Conservation (phyloP, 2,329 filamentous ascomycete species). For the Waltergamsia citrina region DNA sequence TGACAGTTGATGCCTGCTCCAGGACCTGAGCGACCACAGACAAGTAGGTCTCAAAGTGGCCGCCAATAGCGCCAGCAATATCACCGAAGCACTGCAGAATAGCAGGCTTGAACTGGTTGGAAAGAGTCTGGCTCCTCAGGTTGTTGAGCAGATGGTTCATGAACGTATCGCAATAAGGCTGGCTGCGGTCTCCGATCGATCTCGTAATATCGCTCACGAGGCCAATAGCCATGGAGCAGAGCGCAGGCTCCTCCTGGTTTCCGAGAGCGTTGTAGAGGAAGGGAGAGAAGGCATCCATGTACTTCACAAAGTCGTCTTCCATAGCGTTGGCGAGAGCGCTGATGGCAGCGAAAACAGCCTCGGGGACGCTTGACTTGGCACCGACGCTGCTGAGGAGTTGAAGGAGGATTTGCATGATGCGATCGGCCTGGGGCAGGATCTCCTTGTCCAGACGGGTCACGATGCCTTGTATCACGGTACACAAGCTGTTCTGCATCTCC, state of each 20-base stretch:
- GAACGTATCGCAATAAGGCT: slow-evolving; percentile 92
- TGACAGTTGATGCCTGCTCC: slow-evolving; percentile 83
- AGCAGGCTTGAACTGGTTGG: slow-evolving; percentile 95
- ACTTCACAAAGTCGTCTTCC: slow-evolving; percentile 89
- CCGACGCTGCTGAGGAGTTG: slow-evolving; percentile 70
- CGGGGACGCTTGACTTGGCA: slow-evolving; percentile 85
- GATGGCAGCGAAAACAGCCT: slow-evolving; percentile 86
- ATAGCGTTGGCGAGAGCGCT: slow-evolving; percentile 86
- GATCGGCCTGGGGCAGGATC: slow-evolving; percentile 80
- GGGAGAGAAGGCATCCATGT: slow-evolving; percentile 91
- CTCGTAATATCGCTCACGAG: slow-evolving; percentile 94
- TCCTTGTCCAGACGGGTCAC: slow-evolving; percentile 86
- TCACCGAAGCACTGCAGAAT: slow-evolving; percentile 98
- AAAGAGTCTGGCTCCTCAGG: slow-evolving; percentile 75
- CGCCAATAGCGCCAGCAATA: slow-evolving; percentile 88
- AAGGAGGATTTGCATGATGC: slow-evolving; percentile 85
- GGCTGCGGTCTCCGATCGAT: slow-evolving; percentile 79
- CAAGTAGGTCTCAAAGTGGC: slow-evolving; percentile 87
- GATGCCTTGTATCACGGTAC: slow-evolving; percentile 84
- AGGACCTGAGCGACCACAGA: slow-evolving; percentile 87
- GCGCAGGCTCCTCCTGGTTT: slow-evolving; percentile 88
- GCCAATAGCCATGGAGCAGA: slow-evolving; percentile 96
- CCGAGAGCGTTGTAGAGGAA: slow-evolving; percentile 90
- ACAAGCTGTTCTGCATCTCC: slow-evolving; percentile 95
- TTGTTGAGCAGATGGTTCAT: slow-evolving; percentile 98